Evolutionary conservation across 1,139 yeast species (phyloP), one percentile per base, ranked within the genome.

Genomic region (Tardiomyces digboiensis): DNA sequence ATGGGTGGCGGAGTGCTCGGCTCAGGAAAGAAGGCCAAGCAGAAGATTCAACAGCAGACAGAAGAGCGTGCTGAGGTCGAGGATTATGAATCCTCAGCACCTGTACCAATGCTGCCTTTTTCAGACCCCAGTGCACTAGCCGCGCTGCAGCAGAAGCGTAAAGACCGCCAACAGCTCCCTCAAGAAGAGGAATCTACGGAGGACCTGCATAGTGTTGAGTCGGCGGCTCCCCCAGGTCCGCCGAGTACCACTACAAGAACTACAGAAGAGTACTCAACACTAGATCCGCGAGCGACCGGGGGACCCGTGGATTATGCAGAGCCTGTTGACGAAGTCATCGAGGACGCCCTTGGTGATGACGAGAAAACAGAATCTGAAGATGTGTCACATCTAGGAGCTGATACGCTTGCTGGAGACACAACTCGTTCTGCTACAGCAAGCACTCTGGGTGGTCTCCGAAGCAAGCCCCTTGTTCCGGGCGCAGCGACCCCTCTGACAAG

Each of bases 61-160:
- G 46, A 38, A 6, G 46, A 36, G 26, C 41, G 41, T 4, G 41
- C 38, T 19, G 47, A 42, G 21, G 52, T 48, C 19, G 45, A 46
- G 21, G 49, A 40, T 21, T 39, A 16, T 29, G 50, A 44, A 26
- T 39, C 29, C 4, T 21, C 42, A 16, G 38, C 20, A 2, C 44
- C 44, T 5, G 26, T 21, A 13, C 22, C 44, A 8, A 29, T 22
- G 19, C 42, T 43, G 40, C 81, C 82, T 10, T 69, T 71, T 58
- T 75, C 76, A 0, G 57, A 55, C 29, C 59, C 68, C 2, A 58
- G 64, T 39, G 60, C 64, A 19, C 55, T 64, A 19, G 56, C 52
- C 29, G 52, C 44, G 36, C 55, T 45, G 59, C 62, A 37, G 41
- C 49, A 21, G 56, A 58, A 37, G 41, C 33, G 33, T 16, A 26